Conservation (phyloP, 164 flowering plant genomes). For the Malania oleifera region DNA sequence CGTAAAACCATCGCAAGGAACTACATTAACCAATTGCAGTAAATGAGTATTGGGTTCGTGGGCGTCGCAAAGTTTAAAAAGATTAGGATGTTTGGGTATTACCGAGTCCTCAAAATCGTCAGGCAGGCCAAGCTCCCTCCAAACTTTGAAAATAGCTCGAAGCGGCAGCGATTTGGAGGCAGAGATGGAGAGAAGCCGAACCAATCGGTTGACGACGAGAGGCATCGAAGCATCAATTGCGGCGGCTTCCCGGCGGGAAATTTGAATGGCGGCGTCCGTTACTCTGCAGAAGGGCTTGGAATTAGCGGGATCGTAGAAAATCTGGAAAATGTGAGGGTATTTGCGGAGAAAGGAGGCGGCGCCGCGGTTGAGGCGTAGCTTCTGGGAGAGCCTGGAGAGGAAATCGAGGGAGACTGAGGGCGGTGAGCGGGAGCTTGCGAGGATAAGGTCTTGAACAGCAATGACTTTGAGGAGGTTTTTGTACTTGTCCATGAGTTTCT, state of each 20-base stretch:
- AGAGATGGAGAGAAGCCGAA: conserved; percentile 65
- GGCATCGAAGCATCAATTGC: conserved; percentile 41
- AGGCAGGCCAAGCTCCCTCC: conserved; percentile 90
- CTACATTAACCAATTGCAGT: conserved; percentile 36
- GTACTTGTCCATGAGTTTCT: conserved; percentile 78
- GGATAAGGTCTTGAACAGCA: conserved; percentile 77
- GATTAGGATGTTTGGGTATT: conserved; percentile 35
- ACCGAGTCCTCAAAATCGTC: conserved; percentile 85
- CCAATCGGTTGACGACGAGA: conserved; percentile 46
- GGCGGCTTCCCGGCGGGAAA: conserved; percentile 36
- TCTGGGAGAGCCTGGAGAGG: conserved; percentile 69
- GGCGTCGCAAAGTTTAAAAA: conserved; percentile 47
- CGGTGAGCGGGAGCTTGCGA: conserved; percentile 40
- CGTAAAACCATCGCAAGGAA: conserved; percentile 13
- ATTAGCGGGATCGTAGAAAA: conserved; percentile 37
- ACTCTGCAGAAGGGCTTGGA: conserved; percentile 45
- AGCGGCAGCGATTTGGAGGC: conserved; percentile 56
- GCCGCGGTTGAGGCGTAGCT: conserved; percentile 81
- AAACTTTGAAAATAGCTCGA: conserved; percentile 75
- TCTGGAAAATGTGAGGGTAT: conserved; percentile 69
- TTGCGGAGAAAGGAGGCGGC: conserved; percentile 64
- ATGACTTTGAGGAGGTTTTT: conserved; percentile 67
- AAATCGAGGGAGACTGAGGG: conserved; percentile 56
- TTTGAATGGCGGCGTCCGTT: conserved; percentile 44
- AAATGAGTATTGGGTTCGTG: conserved; percentile 74